Evolutionary conservation across 371 early-diverging fungal species (phyloP).

Genomic region (Funneliformis caledonium): DNA sequence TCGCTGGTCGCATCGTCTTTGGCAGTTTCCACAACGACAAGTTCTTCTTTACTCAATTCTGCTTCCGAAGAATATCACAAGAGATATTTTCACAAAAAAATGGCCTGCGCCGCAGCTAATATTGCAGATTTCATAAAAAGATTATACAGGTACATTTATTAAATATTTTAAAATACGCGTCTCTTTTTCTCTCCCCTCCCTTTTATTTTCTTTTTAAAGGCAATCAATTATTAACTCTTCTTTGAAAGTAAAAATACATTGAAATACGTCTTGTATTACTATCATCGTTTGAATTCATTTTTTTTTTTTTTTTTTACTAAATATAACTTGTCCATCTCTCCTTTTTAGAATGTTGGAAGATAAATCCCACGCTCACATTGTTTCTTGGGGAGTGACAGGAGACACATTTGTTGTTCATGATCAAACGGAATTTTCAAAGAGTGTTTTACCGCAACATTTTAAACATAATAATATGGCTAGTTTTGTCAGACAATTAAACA

Average conservation of each 20-base stretch:
- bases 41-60: too few relatives aligned
- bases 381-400: conserved; percentile 80
- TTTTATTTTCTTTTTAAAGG: neutral
- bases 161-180: neutral
- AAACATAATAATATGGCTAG: conserved; percentile 93
- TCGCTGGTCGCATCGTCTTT: too few relatives aligned
- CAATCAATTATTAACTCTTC: neutral
- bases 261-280: neutral
- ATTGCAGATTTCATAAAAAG: conserved; percentile 63
- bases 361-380: conserved; percentile 60
- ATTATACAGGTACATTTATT: conserved; percentile 47
- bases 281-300: neutral
- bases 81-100: conserved; percentile 11
- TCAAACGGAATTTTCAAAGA: conserved; percentile 71
- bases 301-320: neutral
- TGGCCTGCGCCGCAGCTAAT: conserved; percentile 39
- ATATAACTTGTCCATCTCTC: neutral
- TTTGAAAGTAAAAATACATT: too few relatives aligned
- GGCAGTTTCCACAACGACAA: too few relatives aligned
- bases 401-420: conserved; percentile 85
- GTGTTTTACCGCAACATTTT: conserved; percentile 82
- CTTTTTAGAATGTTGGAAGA: conserved; percentile 68
- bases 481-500: conserved; percentile 95
- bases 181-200: neutral
- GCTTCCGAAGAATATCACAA: too few relatives aligned